A percentile compares a stretch with the other conserved stretches of the same genome.
phyloP scores from a whole-genome alignment of 2,329 filamentous ascomycete genomes.

The Pezicula carpinea region DNA sequence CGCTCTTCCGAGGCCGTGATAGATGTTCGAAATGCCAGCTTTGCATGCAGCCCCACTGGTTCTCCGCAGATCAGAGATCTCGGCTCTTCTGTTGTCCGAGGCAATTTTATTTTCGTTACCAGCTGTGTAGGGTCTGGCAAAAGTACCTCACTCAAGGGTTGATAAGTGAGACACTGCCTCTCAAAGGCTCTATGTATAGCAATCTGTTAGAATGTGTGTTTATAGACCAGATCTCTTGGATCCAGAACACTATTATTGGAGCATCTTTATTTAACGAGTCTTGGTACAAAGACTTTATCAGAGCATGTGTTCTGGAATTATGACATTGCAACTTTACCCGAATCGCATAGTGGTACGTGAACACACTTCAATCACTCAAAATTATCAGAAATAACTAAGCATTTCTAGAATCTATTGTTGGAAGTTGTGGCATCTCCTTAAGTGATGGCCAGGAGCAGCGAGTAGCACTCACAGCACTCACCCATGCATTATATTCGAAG shows the following conservation, averaged over 20 bases:
- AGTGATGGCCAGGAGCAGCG: slow-evolving; percentile 39
- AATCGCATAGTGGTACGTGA: slow-evolving; percentile 54
- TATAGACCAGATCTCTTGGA: slow-evolving; percentile 41
- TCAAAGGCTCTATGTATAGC: slow-evolving; percentile 20
- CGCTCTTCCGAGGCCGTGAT: slow-evolving; percentile 9
- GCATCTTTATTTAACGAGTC: slow-evolving; percentile 38
- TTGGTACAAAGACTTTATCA: slow-evolving; percentile 61
- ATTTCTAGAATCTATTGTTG: slow-evolving; percentile 21
- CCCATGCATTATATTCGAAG: slow-evolving; percentile 32
- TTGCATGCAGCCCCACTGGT: slow-evolving; percentile 15
- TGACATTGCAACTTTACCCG: slow-evolving; percentile 58
- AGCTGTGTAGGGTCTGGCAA: slow-evolving; percentile 30
- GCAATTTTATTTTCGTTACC: slow-evolving; percentile 23
- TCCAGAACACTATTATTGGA: slow-evolving; percentile 38
- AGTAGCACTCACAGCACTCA: slow-evolving; percentile 63
- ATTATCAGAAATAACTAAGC: slow-evolving; percentile 1
- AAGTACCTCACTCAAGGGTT: slow-evolving; percentile 25
- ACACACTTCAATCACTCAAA: not conserved
- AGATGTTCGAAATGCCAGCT: slow-evolving; percentile 18
- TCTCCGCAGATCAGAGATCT: slow-evolving; percentile 13
- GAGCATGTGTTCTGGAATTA: slow-evolving; percentile 59
- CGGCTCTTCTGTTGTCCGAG: slow-evolving; percentile 11
- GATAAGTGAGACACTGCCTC: slow-evolving; percentile 23
- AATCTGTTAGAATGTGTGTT: slow-evolving; percentile 29
- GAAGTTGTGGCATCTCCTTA: slow-evolving; percentile 23